Percentiles rank a stretch among this genome's conserved stretches.
Conservation (phyloP, 768 basidiomycete genomes). For the Gloeostereum incarnatum region DNA sequence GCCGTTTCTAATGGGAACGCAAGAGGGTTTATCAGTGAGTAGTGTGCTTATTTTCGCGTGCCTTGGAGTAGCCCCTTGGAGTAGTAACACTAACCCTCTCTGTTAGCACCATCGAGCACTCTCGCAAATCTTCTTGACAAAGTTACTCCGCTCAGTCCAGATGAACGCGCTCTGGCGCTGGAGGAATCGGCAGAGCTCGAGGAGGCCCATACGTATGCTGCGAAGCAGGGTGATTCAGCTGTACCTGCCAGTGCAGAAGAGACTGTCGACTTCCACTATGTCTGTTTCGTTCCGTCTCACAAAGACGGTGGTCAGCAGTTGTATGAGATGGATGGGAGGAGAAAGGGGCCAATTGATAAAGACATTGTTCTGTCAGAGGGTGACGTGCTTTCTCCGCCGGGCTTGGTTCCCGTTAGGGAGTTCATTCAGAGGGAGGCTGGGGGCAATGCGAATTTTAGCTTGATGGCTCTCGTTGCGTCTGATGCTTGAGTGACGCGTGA, state of each 20-base stretch:
- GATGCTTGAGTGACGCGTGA: neutral
- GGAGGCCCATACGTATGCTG: constrained; percentile 18
- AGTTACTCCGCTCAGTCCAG: constrained; percentile 15
- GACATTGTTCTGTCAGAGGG: constrained; percentile 12
- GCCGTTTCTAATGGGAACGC: constrained; percentile 19
- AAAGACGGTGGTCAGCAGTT: constrained; percentile 13
- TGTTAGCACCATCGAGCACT: no score
- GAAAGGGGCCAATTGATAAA: constrained; percentile 21
- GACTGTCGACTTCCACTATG: constrained; percentile 21
- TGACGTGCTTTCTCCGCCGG: constrained; percentile 14
- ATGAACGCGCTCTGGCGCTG: constrained; percentile 19
- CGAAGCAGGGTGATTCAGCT: constrained; percentile 18
- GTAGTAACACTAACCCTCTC: no score
- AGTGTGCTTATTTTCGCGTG: no score
- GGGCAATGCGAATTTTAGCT: constrained; percentile 15
- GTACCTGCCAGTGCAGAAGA: constrained; percentile 19
- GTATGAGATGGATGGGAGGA: constrained; percentile 24
- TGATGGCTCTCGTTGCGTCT: constrained; percentile 14
- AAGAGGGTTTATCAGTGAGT: constrained; percentile 15
- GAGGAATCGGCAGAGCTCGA: constrained; percentile 19
- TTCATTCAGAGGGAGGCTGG: constrained; percentile 14
- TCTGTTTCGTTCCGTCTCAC: constrained; percentile 21
- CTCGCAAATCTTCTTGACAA: constrained; percentile 15
- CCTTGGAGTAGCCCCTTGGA: no score
- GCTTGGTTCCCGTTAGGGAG: constrained; percentile 13